phyloP scores from a whole-genome alignment of 306 rosid genomes.

The Casuarina equisetifolia region DNA sequence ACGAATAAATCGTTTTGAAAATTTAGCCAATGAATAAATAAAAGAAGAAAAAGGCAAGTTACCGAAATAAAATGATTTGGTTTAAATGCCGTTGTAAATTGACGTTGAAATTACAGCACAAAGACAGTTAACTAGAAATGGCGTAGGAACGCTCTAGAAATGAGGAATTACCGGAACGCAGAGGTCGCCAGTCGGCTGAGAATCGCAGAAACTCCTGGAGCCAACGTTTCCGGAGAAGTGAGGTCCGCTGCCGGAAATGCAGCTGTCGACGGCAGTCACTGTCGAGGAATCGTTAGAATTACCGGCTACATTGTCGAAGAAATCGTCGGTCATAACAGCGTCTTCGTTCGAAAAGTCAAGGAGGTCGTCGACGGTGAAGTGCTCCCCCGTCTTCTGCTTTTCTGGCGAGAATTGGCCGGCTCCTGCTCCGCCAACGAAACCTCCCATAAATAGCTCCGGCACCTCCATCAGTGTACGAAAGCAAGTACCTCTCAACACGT shows the following conservation, averaged over 20 bases:
- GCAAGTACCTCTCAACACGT: too few species aligned
- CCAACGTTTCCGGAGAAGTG: slow-evolving; percentile 45
- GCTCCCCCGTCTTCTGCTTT: slow-evolving; percentile 54
- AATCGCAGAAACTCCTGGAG: slow-evolving; percentile 55
- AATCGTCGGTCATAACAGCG: slow-evolving; percentile 57
- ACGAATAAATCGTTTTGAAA: too few species aligned
- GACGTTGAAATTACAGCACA: not conserved
- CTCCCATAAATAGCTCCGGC: slow-evolving; percentile 62
- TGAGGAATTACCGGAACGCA: slow-evolving; percentile 71
- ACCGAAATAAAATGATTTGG: too few species aligned
- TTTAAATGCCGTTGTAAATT: too few species aligned
- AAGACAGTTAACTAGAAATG: not conserved
- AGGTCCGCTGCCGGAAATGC: slow-evolving; percentile 63
- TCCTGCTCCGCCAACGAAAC: slow-evolving; percentile 49
- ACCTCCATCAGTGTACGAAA: slow-evolving; percentile 49
- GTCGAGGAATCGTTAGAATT: slow-evolving; percentile 65
- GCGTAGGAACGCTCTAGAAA: slow-evolving; percentile 7
- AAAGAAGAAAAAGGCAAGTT: too few species aligned
- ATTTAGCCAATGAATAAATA: too few species aligned
- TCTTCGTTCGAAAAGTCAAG: slow-evolving; percentile 86
- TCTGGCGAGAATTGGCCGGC: slow-evolving; percentile 46
- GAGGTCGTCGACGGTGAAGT: slow-evolving; percentile 80
- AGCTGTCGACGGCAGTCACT: slow-evolving; percentile 70
- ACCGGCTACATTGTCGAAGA: slow-evolving; percentile 65
- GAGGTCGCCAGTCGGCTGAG: slow-evolving; percentile 74